Conservation (phyloP, 192 early-diverging fungal genomes). For the Coemansia sp. region DNA sequence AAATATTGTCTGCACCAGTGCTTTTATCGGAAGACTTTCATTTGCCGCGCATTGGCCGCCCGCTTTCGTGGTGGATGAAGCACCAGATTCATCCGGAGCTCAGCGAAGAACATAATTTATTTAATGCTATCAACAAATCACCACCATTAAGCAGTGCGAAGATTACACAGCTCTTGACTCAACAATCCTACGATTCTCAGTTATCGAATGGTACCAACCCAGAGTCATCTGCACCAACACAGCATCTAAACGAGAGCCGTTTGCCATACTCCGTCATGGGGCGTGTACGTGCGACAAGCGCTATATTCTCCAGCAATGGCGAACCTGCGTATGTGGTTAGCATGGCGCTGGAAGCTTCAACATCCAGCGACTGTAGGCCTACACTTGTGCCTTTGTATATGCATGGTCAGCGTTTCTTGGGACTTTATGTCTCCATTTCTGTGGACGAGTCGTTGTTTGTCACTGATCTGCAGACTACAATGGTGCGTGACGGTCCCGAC, state of each 20-base stretch:
- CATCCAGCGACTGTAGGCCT: background rate
- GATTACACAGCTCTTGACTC: constrained; percentile 6
- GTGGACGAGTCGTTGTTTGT: constrained; percentile 31
- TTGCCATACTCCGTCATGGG: constrained; percentile 14
- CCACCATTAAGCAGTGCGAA: constrained; percentile 6
- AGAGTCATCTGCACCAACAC: background rate
- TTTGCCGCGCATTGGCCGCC: constrained; percentile 3
- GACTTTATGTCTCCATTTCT: constrained; percentile 19
- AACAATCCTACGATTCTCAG: background rate
- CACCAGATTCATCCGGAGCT: constrained; percentile 25
- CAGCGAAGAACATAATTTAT: constrained; percentile 14
- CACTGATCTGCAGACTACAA: constrained; percentile 12
- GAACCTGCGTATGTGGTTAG: constrained; percentile 19
- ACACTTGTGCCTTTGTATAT: constrained; percentile 6
- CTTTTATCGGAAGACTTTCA: constrained; percentile 8
- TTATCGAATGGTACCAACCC: background rate
- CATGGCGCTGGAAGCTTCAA: constrained; percentile 12
- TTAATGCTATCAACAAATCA: constrained; percentile 7
- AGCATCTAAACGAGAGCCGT: background rate
- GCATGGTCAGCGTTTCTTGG: constrained; percentile 15
- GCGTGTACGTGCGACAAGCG: constrained; percentile 18
- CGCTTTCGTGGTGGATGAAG: constrained; percentile 35
- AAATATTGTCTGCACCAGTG: constrained; percentile 27
- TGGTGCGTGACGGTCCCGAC: background rate
- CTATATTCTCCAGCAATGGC: constrained; percentile 3